Percentiles rank a stretch among this genome's conserved stretches.
Conservation (phyloP, 441 rosid genomes). For the Kokia cookei region DNA sequence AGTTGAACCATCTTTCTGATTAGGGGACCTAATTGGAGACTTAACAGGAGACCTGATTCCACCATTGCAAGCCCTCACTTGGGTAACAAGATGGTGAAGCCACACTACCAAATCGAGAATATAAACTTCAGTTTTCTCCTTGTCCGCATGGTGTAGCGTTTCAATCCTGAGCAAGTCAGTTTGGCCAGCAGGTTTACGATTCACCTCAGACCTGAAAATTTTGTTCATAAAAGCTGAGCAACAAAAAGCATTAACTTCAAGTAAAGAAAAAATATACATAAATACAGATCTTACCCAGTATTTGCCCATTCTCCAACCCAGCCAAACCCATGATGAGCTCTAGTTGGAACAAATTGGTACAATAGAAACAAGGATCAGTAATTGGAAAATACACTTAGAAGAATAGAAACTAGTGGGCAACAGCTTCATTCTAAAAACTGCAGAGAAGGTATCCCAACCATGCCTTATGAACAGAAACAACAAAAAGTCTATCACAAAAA, state of each 20-base stretch:
- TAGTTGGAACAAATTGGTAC: constrained; percentile 17
- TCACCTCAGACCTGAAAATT: constrained; percentile 57
- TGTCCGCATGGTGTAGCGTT: constrained; percentile 92
- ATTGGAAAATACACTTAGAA: background rate
- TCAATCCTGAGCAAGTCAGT: constrained; percentile 78
- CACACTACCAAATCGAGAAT: constrained; percentile 79
- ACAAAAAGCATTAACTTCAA: background rate
- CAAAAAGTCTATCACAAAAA: background rate
- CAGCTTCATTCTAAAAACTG: background rate
- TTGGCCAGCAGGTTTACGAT: constrained; percentile 63
- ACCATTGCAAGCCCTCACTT: constrained; percentile 61
- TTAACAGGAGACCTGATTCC: constrained; percentile 72
- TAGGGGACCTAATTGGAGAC: constrained; percentile 76
- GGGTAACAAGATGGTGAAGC: constrained; percentile 86
- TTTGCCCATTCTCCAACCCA: constrained; percentile 99
- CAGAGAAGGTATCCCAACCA: background rate
- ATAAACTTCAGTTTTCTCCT: constrained; percentile 72
- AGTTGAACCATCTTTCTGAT: constrained; percentile 47
- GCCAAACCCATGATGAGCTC: constrained; percentile 99
- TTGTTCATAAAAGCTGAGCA: constrained; percentile 2
- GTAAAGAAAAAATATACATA: background rate
- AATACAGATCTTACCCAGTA: constrained; percentile 54
- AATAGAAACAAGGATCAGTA: constrained; percentile 13
- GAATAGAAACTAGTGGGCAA: background rate
- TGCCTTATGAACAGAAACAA: background rate